Evolutionary conservation across 352 stramenopile genomes (phyloP), one percentile per base, ranked within the genome.

Genomic region (Elongisporangium anandrum): DNA sequence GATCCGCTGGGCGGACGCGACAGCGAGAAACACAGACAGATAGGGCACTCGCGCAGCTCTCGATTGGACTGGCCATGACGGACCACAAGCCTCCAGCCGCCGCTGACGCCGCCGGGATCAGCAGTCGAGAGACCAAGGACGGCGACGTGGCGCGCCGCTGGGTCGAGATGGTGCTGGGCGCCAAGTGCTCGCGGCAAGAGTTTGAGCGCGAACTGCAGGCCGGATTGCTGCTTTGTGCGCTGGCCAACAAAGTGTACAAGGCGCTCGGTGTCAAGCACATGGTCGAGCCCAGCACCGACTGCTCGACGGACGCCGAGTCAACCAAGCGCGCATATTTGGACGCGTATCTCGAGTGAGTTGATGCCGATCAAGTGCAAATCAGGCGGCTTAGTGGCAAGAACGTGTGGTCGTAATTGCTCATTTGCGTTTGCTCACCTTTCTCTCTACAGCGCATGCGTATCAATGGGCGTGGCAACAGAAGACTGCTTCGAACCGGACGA

Each of bases 101-200:
- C 49, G 49, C 23, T 19, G 50, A 9, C 21, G 51, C 51, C 51
- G 22, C 16, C 49, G 49, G 19, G 49, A 53, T 22, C 51, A 20
- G 21, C 51, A 41, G 9, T 29, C 10, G 51, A 15, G n/a, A 58
- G 45, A 67, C 63, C 63, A 75, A 77, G 57, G 80, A 80, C 59
- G 72, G 76, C 52, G 81, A 90, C 57, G 87, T 94, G 65, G 84
- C 87, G 45, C 78, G 80, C 57, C 80, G 84, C 50, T 95, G 86
- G 86, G 89, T 95, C 64, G 86, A 93, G 60, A 94, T 95, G 86
- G 85, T 95, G 58, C 75, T 94, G 19, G 81, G 81, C 45, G 84
- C 94, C 52, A 92, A 90, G 66, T 79, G 89, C 38, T 41, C 29
- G 29, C 34, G 61, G 22, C 60, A 67, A 26, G 68, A 77, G 17